Evolutionary conservation across 805 yeast species (phyloP).

Genomic region (Komagataella pseudopastoris): DNA sequence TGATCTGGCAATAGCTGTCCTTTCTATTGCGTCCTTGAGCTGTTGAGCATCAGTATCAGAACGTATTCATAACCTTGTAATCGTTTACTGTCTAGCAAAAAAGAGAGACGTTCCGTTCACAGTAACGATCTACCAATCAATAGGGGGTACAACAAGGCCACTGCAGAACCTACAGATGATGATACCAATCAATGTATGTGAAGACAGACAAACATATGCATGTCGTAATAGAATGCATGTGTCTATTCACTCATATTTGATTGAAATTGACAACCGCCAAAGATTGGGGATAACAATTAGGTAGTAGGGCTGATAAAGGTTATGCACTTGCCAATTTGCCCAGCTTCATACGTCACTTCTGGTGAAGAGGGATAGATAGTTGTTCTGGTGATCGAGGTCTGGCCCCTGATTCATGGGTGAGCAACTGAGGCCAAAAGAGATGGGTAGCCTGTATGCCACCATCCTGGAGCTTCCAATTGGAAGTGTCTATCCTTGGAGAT

Average conservation of each 20-base stretch:
- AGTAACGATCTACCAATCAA: background rate
- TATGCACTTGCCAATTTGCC: background rate
- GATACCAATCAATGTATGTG: background rate
- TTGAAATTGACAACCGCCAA: background rate
- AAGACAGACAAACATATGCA: background rate
- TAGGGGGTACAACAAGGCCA: background rate
- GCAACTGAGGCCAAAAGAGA: background rate
- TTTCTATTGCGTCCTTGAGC: background rate
- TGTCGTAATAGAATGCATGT: background rate
- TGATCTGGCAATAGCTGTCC: too few relatives aligned
- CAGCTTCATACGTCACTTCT: background rate
- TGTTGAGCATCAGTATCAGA: background rate
- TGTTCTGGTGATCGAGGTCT: background rate
- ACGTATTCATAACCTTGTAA: background rate
- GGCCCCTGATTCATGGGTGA: background rate
- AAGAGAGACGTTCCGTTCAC: background rate
- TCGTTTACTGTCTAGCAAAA: background rate
- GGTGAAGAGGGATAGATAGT: background rate
- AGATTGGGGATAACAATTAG: background rate
- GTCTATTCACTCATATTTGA: background rate
- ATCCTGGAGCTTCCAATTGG: too few relatives aligned
- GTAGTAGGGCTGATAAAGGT: background rate
- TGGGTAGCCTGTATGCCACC: background rate
- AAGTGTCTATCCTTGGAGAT: too few relatives aligned
- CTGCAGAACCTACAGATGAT: background rate